Evolutionary conservation across 805 yeast species (phyloP).

Genomic region (Barnettozyma vustinii): DNA sequence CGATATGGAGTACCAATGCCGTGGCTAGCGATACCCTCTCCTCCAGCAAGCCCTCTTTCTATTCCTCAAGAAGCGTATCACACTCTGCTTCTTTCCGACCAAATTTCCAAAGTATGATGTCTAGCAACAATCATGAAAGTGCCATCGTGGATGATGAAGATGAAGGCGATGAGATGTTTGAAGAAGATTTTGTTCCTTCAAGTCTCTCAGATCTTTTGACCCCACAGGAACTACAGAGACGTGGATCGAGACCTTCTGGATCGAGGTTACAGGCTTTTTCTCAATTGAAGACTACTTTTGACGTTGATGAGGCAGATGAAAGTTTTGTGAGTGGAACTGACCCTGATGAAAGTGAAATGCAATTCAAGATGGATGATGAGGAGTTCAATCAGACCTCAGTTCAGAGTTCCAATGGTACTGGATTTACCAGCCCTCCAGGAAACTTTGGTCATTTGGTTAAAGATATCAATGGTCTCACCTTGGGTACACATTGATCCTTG

Average conservation of each 20-base stretch:
- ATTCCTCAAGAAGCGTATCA: conserved; percentile 15
- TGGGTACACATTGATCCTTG: neutral
- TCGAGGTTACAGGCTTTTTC: conserved; percentile 7
- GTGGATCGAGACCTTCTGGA: conserved; percentile 49
- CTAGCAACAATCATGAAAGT: conserved; percentile 9
- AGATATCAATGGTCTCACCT: neutral
- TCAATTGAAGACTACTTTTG: neutral
- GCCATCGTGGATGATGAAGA: conserved; percentile 34
- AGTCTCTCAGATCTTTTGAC: conserved; percentile 76
- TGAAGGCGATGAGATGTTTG: conserved; percentile 36
- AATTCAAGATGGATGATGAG: conserved; percentile 32
- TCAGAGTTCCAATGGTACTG: neutral
- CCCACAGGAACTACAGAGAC: conserved; percentile 71
- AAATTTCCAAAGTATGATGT: neutral
- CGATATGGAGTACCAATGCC: conserved; percentile 19
- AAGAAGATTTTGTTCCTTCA: conserved; percentile 79
- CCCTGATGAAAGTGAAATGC: conserved; percentile 29
- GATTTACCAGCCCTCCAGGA: neutral
- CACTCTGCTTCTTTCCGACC: conserved; percentile 17
- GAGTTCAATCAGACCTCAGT: neutral
- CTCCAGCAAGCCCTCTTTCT: conserved; percentile 1
- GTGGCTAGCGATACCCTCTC: conserved; percentile 1
- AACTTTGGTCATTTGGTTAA: neutral
- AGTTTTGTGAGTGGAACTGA: conserved; percentile 9
- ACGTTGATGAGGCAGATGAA: neutral